A percentile compares a stretch with the other conserved stretches of the same genome.
Evolutionary conservation across 106 monocot genomes (phyloP).

Genomic region (Cymbidium sinense): DNA sequence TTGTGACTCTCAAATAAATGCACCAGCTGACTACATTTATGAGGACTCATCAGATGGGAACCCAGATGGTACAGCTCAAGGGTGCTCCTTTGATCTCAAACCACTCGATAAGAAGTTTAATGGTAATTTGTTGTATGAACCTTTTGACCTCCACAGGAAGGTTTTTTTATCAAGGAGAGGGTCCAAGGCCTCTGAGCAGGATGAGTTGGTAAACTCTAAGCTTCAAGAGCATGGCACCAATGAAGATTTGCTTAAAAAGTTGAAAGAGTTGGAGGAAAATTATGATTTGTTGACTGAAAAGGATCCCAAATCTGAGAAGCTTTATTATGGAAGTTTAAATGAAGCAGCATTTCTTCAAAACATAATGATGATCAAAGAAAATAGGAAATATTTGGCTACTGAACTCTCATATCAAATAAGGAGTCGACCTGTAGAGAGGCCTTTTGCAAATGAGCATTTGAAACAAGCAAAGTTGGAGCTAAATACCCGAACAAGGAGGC

Average conservation of each 20-base stretch:
- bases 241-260: slow-evolving; percentile 42
- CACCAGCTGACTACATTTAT: slow-evolving; percentile 60
- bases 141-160: slow-evolving; percentile 12
- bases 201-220: slow-evolving; percentile 1
- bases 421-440: slow-evolving; percentile 53
- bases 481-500: slow-evolving; percentile 64
- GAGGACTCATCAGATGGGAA: slow-evolving; percentile 40
- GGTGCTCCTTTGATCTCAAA: slow-evolving; percentile 15
- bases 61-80: slow-evolving; percentile 8
- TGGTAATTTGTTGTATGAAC: slow-evolving; percentile 13
- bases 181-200: slow-evolving; percentile 6
- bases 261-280: slow-evolving; percentile 54
- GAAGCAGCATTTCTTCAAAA: slow-evolving; percentile 30
- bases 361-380: slow-evolving; percentile 40
- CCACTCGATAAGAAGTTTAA: slow-evolving; percentile 6
- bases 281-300: slow-evolving; percentile 27
- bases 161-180: slow-evolving; percentile 16
- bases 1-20: slow-evolving; percentile 45
- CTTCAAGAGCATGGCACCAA: slow-evolving; percentile 30
- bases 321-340: slow-evolving; percentile 17
- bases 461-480: slow-evolving; percentile 51
- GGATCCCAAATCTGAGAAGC: slow-evolving; percentile 29
- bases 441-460: slow-evolving; percentile 39
- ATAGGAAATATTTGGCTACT: slow-evolving; percentile 46
- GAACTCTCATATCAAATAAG: slow-evolving; percentile 72